Conservation (phyloP, 1,284 basidiomycete genomes). For the Ustilago sp. region DNA sequence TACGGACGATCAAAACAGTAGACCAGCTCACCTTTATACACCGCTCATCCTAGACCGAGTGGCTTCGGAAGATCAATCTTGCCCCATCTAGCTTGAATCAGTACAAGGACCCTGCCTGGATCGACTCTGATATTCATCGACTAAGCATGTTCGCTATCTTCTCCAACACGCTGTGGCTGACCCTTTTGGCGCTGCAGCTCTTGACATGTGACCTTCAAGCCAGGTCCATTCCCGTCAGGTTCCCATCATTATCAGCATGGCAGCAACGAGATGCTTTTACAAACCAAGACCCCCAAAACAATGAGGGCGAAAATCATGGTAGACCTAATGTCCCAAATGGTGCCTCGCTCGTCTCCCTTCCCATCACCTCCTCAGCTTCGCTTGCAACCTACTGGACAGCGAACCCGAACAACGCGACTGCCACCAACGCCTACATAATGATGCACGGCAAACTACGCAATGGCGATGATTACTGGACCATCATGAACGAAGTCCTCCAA, state of each 20-base stretch:
- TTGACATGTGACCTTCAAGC: constrained; percentile 3
- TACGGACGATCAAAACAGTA: background rate
- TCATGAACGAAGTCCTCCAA: constrained; percentile 56
- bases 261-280: constrained; percentile 39
- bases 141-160: background rate
- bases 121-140: background rate
- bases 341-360: constrained; percentile 45
- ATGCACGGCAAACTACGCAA: constrained; percentile 65
- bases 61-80: background rate
- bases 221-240: background rate
- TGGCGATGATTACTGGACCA: constrained; percentile 60
- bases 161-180: constrained; percentile 20
- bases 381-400: constrained; percentile 56
- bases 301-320: constrained; percentile 54
- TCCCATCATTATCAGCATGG: background rate
- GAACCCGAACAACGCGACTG: constrained; percentile 44
- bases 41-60: background rate
- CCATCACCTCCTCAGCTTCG: constrained; percentile 30
- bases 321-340: constrained; percentile 45
- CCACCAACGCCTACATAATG: constrained; percentile 62
- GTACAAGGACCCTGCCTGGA: background rate
- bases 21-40: background rate
- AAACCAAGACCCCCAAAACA: constrained; percentile 33
- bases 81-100: background rate
- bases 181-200: constrained; percentile 17